A percentile compares a stretch with the other conserved stretches of the same genome.
These are phyloP conservation scores for Mucor irregularis DNA, from an alignment of 371 early-diverging fungal species.

Conservation along the genomic window DNA sequence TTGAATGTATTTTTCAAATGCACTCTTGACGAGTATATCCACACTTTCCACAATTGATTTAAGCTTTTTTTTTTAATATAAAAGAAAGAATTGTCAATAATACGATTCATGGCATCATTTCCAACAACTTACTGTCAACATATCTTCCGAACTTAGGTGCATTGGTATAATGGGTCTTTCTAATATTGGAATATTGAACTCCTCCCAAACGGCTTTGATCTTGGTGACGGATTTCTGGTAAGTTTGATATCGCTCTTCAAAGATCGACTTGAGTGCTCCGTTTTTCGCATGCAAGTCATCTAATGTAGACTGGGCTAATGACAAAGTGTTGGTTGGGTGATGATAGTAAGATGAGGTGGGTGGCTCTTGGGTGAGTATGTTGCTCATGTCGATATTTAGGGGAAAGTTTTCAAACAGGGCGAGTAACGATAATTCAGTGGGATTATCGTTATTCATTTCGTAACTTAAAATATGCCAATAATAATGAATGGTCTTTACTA, in stretches of 20 bases:
- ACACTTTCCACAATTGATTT: conserved; percentile 35
- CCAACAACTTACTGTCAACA: conserved; percentile 11
- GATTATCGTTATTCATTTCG: neutral
- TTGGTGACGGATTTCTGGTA: conserved; percentile 11
- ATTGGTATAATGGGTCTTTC: conserved; percentile 20
- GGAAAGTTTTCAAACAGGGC: conserved; percentile 13
- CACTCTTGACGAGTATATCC: conserved; percentile 25
- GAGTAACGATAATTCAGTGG: conserved; percentile 6
- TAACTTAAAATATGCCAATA: conserved; percentile 18
- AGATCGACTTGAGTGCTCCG: conserved; percentile 7
- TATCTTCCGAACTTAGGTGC: conserved; percentile 21
- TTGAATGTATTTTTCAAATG: conserved; percentile 42
- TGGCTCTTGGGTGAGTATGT: neutral
- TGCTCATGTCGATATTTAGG: conserved; percentile 2
- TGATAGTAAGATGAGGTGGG: conserved; percentile 2
- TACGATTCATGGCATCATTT: no score
- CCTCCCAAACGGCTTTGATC: conserved; percentile 25
- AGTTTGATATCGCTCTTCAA: conserved; percentile 1
- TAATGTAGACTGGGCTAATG: conserved; percentile 1
- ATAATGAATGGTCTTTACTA: conserved; percentile 18
- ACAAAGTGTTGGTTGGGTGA: conserved; percentile 13
- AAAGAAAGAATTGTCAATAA: no score
- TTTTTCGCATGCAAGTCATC: neutral
- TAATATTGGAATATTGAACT: conserved; percentile 19
- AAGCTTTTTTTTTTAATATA: conserved; percentile 34